Conservation (phyloP, 225 moss, liverwort and hornwort species). For the Takakia lepidozioides region DNA sequence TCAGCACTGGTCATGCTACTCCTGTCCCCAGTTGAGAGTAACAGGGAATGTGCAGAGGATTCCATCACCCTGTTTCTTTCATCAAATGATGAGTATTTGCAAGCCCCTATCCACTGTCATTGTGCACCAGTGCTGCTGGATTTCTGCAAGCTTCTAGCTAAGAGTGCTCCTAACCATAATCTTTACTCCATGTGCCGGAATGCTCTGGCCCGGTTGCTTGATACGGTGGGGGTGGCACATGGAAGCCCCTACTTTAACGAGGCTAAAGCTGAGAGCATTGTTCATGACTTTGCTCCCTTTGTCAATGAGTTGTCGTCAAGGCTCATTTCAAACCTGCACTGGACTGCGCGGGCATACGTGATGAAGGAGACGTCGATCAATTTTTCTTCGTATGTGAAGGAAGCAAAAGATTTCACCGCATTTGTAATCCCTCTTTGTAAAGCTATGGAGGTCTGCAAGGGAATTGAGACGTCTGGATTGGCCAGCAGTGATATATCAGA, state of each 20-base stretch:
- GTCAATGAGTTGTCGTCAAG: constrained; percentile 86
- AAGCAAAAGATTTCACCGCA: constrained; percentile 95
- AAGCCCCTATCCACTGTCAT: constrained; percentile 77
- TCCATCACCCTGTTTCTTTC: constrained; percentile 70
- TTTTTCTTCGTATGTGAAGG: constrained; percentile 65
- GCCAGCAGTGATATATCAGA: constrained; percentile 28
- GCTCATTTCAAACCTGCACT: constrained; percentile 53
- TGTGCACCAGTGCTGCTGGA: constrained; percentile 91
- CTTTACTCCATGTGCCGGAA: constrained; percentile 81
- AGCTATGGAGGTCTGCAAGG: constrained; percentile 97
- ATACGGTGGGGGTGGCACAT: constrained; percentile 80
- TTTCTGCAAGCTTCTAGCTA: constrained; percentile 89
- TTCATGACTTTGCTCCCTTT: constrained; percentile 94
- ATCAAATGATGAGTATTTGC: constrained; percentile 88
- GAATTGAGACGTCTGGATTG: constrained; percentile 66
- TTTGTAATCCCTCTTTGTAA: constrained; percentile 97
- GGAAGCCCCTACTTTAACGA: constrained; percentile 85
- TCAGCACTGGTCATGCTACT: constrained; percentile 86
- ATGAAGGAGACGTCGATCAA: constrained; percentile 46
- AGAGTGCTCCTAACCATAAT: constrained; percentile 79
- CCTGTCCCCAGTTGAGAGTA: constrained; percentile 70
- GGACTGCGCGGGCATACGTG: constrained; percentile 42
- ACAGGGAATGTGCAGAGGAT: constrained; percentile 97
- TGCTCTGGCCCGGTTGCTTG: constrained; percentile 87
- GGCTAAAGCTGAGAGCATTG: constrained; percentile 92